A percentile compares a stretch with the other conserved stretches of the same genome.
These are phyloP conservation scores for Acer campestre DNA, from an alignment of 345 rosid genomes.

Conservation along the genomic window DNA sequence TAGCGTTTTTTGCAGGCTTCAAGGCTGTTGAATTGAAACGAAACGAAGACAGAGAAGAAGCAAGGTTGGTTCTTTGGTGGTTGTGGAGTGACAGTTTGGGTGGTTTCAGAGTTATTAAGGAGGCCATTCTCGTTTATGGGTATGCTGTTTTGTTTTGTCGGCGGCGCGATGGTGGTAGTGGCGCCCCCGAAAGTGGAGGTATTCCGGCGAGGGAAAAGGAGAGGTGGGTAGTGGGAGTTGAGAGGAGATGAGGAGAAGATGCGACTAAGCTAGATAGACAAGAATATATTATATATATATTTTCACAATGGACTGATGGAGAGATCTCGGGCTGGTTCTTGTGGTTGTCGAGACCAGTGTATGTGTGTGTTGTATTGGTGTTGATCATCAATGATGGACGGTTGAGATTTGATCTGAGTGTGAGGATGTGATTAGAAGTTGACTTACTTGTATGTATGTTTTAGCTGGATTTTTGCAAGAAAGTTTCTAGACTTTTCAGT, in stretches of 20 bases:
- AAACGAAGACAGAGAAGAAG: constrained; percentile 11
- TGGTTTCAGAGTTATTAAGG: constrained; percentile 25
- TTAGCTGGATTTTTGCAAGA: neutral
- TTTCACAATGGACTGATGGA: neutral
- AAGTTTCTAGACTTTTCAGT: no score
- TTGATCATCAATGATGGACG: neutral
- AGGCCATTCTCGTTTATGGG: constrained; percentile 38
- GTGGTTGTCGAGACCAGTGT: neutral
- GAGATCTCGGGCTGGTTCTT: neutral
- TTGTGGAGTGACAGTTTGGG: constrained; percentile 20
- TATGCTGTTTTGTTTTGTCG: no score
- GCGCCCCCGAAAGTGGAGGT: constrained; percentile 29
- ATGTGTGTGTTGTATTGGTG: neutral
- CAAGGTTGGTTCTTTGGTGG: constrained; percentile 3
- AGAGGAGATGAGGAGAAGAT: neutral
- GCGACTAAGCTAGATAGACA: neutral
- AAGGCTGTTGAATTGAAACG: constrained; percentile 9
- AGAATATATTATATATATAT: constrained; percentile 20
- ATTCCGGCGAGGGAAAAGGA: constrained; percentile 25
- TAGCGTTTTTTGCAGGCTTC: neutral
- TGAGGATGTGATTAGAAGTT: neutral
- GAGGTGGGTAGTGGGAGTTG: constrained; percentile 28
- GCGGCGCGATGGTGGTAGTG: neutral
- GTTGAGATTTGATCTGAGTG: neutral
- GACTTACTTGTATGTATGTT: no score